A percentile compares a stretch with the other conserved stretches of the same genome.
Evolutionary conservation across 768 basidiomycete species (phyloP).

Genomic region (Leucosporidium creatinivorum): DNA sequence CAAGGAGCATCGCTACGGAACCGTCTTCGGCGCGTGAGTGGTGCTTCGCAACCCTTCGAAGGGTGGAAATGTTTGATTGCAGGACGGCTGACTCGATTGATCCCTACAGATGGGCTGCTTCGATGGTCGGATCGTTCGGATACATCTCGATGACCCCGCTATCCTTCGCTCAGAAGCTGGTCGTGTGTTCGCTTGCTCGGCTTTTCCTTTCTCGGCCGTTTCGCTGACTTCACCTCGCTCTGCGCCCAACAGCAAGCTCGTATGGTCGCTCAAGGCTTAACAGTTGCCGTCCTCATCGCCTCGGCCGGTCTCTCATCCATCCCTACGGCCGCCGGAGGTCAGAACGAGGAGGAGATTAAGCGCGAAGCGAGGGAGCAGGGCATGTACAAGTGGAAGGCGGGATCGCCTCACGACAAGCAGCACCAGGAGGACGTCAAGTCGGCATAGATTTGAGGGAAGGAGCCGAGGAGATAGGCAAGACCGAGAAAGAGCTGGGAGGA

Average conservation of each 20-base stretch:
- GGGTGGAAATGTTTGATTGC: background rate
- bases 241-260: slow-evolving; percentile 9
- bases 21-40: slow-evolving; percentile 23
- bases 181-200: background rate
- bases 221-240: background rate
- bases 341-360: slow-evolving; percentile 28
- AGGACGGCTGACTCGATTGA: too few species aligned
- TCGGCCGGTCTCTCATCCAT: slow-evolving; percentile 36
- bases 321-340: slow-evolving; percentile 19
- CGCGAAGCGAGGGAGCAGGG: slow-evolving; percentile 24
- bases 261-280: slow-evolving; percentile 38
- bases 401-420: slow-evolving; percentile 14
- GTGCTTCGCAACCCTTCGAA: background rate
- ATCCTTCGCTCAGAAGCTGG: slow-evolving; percentile 37
- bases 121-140: slow-evolving; percentile 28
- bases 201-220: background rate
- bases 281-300: slow-evolving; percentile 39
- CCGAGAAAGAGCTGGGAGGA: too few species aligned
- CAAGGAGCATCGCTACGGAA: slow-evolving; percentile 28
- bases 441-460: background rate
- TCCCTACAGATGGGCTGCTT: slow-evolving; percentile 17
- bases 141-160: slow-evolving; percentile 32
- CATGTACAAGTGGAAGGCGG: slow-evolving; percentile 32
- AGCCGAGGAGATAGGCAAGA: too few species aligned
- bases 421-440: slow-evolving; percentile 4